Evolutionary conservation across 2,329 filamentous ascomycete genomes (phyloP).

Genomic region (Fusarium keratoplasticum): DNA sequence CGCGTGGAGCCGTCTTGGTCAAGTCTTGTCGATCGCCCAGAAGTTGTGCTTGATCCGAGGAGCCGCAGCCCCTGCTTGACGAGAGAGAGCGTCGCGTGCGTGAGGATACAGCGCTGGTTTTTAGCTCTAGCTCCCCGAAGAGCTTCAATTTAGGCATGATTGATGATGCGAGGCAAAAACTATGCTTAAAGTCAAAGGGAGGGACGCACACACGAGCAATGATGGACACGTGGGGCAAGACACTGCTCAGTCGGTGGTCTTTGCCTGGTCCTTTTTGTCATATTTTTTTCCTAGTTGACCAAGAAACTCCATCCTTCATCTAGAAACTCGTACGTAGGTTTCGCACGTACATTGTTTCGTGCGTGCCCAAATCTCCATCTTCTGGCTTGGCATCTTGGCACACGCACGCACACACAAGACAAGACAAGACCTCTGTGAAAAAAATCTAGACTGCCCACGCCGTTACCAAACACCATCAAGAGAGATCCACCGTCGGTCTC

Average conservation of each 20-base stretch:
- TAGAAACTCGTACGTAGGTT: background rate
- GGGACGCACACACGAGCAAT: background rate
- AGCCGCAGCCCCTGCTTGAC: background rate
- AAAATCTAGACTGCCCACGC: background rate
- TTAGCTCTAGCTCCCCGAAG: background rate
- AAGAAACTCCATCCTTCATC: background rate
- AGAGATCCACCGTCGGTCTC: slow-evolving; percentile 30
- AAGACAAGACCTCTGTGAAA: background rate
- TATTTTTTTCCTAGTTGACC: background rate
- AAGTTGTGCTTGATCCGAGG: background rate
- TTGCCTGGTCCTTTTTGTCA: background rate
- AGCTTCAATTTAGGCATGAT: background rate
- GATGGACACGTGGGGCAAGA: background rate
- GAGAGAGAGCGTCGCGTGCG: background rate
- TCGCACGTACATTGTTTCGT: slow-evolving; percentile 1
- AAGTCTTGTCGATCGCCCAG: slow-evolving; percentile 19
- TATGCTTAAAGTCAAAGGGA: slow-evolving; percentile 4
- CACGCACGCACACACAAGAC: background rate
- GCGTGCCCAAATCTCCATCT: background rate
- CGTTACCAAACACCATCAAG: background rate
- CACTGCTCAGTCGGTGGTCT: background rate
- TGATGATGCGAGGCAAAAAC: background rate
- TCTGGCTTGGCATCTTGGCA: slow-evolving; percentile 3
- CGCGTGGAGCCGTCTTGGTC: slow-evolving; percentile 12
- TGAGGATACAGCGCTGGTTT: background rate